Percentiles rank a stretch among this genome's conserved stretches.
phyloP scores from a whole-genome alignment of 225 moss, liverwort and hornwort genomes.

The Polytrichum formosum region DNA sequence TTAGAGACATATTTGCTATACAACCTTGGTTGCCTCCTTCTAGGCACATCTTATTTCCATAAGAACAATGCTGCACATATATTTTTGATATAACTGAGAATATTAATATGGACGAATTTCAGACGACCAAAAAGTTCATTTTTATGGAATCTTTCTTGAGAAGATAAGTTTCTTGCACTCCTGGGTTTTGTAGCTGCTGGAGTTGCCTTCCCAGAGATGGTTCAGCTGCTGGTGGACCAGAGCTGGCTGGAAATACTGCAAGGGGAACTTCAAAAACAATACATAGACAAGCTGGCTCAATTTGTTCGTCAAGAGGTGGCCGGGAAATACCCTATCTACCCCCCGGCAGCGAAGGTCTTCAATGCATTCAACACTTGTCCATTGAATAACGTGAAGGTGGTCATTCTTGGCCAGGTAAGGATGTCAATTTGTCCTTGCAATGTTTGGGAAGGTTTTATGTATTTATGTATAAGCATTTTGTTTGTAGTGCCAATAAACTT shows the following conservation, averaged over 20 bases:
- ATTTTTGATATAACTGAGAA: too few relatives aligned
- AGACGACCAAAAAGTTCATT: too few relatives aligned
- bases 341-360: constrained; percentile 72
- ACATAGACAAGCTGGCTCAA: constrained; percentile 58
- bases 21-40: too few relatives aligned
- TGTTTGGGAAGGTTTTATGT: too few relatives aligned
- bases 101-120: too few relatives aligned
- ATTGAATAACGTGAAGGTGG: constrained; percentile 84
- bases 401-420: constrained; percentile 89
- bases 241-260: constrained; percentile 72
- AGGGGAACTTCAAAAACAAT: constrained; percentile 64
- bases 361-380: constrained; percentile 92
- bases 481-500: too few relatives aligned
- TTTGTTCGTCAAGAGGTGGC: constrained; percentile 73
- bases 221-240: constrained; percentile 69
- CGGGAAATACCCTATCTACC: constrained; percentile 79
- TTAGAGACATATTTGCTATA: too few relatives aligned
- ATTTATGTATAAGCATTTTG: too few relatives aligned
- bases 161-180: background rate
- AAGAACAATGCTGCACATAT: too few relatives aligned
- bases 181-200: constrained; percentile 45
- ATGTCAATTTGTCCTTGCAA: background rate
- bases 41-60: too few relatives aligned
- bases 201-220: constrained; percentile 56
- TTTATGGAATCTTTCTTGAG: background rate